Percentiles rank a stretch among this genome's conserved stretches.
phyloP scores from a whole-genome alignment of 345 rosid genomes.

The Punica granatum region DNA sequence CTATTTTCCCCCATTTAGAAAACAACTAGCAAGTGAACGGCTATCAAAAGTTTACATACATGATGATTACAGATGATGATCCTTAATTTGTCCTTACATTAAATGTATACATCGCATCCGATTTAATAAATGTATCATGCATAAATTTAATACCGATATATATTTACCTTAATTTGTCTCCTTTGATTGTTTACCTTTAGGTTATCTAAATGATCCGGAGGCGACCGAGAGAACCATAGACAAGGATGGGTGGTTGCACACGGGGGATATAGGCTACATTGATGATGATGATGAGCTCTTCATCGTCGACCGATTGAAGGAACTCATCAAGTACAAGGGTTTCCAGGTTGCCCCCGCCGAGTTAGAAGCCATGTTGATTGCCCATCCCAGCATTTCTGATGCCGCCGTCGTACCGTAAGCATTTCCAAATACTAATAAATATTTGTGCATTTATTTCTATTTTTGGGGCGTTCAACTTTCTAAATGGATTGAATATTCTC shows the following conservation, averaged over 20 bases:
- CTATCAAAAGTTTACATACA: too few species aligned
- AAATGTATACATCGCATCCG: too few species aligned
- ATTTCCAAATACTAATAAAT: neutral
- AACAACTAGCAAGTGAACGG: too few species aligned
- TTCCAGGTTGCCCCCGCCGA: slow-evolving; percentile 72
- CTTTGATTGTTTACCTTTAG: slow-evolving; percentile 9
- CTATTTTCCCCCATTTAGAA: too few species aligned
- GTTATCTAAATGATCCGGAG: slow-evolving; percentile 49
- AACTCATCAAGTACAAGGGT: slow-evolving; percentile 57
- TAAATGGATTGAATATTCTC: neutral
- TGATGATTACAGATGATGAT: too few species aligned
- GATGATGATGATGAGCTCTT: slow-evolving; percentile 55
- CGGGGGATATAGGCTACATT: slow-evolving; percentile 54
- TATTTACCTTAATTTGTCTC: too few species aligned
- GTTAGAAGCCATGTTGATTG: slow-evolving; percentile 47
- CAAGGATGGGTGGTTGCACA: slow-evolving; percentile 55
- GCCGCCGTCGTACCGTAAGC: slow-evolving; percentile 68
- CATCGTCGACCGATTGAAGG: slow-evolving; percentile 57
- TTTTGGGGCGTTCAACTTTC: neutral
- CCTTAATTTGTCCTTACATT: too few species aligned
- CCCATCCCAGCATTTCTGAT: slow-evolving; percentile 43
- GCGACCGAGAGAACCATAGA: slow-evolving; percentile 47
- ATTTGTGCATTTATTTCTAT: too few species aligned
- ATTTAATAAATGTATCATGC: too few species aligned
- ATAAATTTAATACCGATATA: too few species aligned